Conservation (phyloP, 2,329 filamentous ascomycete species). For the Diaporthe humulicola region DNA sequence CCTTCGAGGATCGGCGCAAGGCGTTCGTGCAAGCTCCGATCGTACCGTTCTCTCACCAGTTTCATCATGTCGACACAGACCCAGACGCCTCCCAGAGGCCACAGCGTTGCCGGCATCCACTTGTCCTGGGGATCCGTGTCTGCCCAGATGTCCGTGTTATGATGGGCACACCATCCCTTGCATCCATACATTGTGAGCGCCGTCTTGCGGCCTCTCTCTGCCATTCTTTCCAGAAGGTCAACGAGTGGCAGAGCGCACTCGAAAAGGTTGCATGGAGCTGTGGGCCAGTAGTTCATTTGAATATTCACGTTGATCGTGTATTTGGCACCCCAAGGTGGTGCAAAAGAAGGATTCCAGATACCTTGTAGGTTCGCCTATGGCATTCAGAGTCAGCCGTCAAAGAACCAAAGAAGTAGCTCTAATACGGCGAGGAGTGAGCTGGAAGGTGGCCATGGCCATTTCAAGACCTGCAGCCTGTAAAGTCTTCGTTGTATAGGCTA, state of each 20-base stretch:
- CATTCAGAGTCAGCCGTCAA: too few relatives aligned
- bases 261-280: conserved; percentile 44
- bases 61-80: conserved; percentile 47
- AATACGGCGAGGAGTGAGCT: too few relatives aligned
- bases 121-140: conserved; percentile 51
- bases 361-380: conserved; percentile 61
- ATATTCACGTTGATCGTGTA: conserved; percentile 66
- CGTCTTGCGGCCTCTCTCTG: conserved; percentile 48
- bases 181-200: conserved; percentile 51
- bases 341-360: conserved; percentile 58
- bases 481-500: too few relatives aligned
- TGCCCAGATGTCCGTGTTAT: conserved; percentile 54
- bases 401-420: too few relatives aligned
- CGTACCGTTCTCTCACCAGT: conserved; percentile 45
- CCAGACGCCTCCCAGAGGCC: conserved; percentile 49
- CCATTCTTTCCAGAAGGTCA: conserved; percentile 54
- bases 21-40: conserved; percentile 44
- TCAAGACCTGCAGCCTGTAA: too few relatives aligned
- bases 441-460: too few relatives aligned
- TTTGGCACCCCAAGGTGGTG: conserved; percentile 60
- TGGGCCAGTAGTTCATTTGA: conserved; percentile 68
- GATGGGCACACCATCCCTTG: conserved; percentile 51
- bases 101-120: conserved; percentile 49
- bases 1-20: conserved; percentile 48
- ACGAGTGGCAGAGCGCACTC: conserved; percentile 55